Base-by-base conservation (phyloP, 2,329 filamentous ascomycete species). In the Botrytis squamosa region DNA sequence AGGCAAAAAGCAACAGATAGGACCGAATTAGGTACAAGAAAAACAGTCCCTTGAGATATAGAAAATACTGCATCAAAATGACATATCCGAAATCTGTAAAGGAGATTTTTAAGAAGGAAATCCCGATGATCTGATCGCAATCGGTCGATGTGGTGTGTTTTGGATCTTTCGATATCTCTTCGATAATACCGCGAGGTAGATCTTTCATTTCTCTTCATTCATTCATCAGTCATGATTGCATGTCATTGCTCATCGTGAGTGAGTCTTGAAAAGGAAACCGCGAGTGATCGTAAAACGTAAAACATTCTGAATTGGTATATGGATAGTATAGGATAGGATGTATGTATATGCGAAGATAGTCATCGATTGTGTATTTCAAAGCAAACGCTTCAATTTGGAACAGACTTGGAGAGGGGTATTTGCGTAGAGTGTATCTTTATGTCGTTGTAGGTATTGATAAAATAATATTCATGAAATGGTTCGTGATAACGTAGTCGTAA, bases 401-500 rank as follows among this genome's bases (percentile, higher is more conserved):
- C 71, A 73, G 62, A 52, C 71, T 73, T 73, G 71, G 60, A 25
- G 14, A 38, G 55, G 71, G 46, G 44, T 65, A 52, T 69, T 66
- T 65, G 62, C 70, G 70, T 72, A 40, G 18, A 67, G 29, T 44
- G 57, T 49, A n/a, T 72, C 36, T 59, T 69, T 20, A 46, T 38
- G 52, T 60, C 57, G 57, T 60, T 36, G 20, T 46, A 44, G 52
- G 52, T 60, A 36, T 36, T 70, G 67, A 29, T 44, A 60, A 67
- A 68, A 69, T 65, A 55, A 71, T 60, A 69, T 60, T 69, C n/a
- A 73, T 73, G 71, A 73, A 73, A 73, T 69, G 49, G 40, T 73
- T 69, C 71, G 71, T 73, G 71, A 69, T 69, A 73, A 73, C 71
- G 71, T 73, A 25, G 71, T 73, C 71, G 71, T 69, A 55, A 62